Percentiles rank a stretch among this genome's conserved stretches.
Conservation (phyloP, 305 asterid genomes). For the Fraxinus dipetala region DNA sequence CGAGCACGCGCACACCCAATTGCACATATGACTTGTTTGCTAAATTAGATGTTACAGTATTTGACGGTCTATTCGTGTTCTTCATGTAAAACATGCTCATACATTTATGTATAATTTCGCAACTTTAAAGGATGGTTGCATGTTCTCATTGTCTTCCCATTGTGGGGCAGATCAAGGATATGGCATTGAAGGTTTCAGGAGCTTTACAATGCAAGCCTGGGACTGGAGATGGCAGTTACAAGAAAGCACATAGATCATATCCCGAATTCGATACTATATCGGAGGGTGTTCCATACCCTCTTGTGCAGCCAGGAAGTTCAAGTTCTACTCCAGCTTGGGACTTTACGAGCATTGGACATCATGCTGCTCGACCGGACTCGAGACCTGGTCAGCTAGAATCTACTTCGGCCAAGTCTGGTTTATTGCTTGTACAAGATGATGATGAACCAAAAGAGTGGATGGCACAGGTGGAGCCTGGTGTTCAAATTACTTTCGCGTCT, state of each 20-base stretch:
- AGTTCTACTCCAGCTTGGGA: constrained; percentile 93
- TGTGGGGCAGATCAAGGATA: constrained; percentile 71
- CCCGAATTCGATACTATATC: constrained; percentile 68
- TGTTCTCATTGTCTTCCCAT: background rate
- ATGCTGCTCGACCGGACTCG: constrained; percentile 36
- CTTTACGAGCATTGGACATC: constrained; percentile 46
- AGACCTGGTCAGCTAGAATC: constrained; percentile 48
- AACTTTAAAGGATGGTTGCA: background rate
- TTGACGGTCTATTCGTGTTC: background rate
- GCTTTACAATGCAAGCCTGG: constrained; percentile 51
- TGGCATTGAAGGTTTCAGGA: constrained; percentile 84
- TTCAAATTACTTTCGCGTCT: constrained; percentile 85
- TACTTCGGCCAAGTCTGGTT: constrained; percentile 36
- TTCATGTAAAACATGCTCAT: background rate
- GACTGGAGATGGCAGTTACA: constrained; percentile 44
- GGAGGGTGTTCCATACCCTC: constrained; percentile 60
- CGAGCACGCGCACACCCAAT: background rate
- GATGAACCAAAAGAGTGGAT: constrained; percentile 77
- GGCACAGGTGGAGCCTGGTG: constrained; percentile 99
- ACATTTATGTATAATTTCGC: background rate
- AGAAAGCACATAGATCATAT: constrained; percentile 59
- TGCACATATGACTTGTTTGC: background rate
- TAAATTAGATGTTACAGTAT: background rate
- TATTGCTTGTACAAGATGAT: constrained; percentile 58
- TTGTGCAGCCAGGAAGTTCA: constrained; percentile 64